These are phyloP conservation scores for Phytophthora aleatoria DNA, from an alignment of 352 stramenopile species.

Conservation along the genomic window DNA sequence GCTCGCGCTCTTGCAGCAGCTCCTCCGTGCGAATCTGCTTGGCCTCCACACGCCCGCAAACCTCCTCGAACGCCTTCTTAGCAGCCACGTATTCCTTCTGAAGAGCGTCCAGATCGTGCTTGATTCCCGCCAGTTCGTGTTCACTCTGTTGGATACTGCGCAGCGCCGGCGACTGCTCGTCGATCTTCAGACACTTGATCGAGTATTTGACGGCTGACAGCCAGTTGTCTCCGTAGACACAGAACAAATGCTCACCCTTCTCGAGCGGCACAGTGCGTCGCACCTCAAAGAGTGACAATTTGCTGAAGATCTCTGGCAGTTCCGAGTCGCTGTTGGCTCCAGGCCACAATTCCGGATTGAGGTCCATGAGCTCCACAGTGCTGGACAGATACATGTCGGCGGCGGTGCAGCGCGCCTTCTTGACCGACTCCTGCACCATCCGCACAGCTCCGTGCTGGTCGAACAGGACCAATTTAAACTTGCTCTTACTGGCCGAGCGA, in stretches of 20 bases:
- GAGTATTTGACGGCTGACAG: slow-evolving; percentile 88
- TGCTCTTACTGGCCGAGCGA: slow-evolving; percentile 81
- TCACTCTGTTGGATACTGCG: slow-evolving; percentile 75
- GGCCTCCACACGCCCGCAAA: slow-evolving; percentile 64
- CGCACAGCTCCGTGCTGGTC: slow-evolving; percentile 77
- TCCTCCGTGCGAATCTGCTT: slow-evolving; percentile 80
- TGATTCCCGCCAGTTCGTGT: slow-evolving; percentile 74
- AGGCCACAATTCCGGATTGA: slow-evolving; percentile 80
- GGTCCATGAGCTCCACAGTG: slow-evolving; percentile 87
- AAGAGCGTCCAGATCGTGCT: slow-evolving; percentile 73
- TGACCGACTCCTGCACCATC: slow-evolving; percentile 84
- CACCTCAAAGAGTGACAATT: slow-evolving; percentile 84
- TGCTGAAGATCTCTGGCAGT: slow-evolving; percentile 84
- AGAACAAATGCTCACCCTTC: slow-evolving; percentile 85
- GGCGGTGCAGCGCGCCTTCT: slow-evolving; percentile 80
- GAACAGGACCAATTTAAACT: slow-evolving; percentile 91
- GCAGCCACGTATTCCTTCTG: slow-evolving; percentile 83
- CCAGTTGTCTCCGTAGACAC: slow-evolving; percentile 91
- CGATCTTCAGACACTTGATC: slow-evolving; percentile 86
- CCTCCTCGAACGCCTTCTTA: slow-evolving; percentile 84
- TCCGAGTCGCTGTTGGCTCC: slow-evolving; percentile 64
- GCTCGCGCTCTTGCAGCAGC: slow-evolving; percentile 65
- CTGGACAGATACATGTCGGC: slow-evolving; percentile 89
- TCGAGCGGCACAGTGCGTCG: slow-evolving; percentile 79
- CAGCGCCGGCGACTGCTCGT: slow-evolving; percentile 55